These are phyloP conservation scores for Rhizopus delemar DNA, from an alignment of 371 early-diverging fungal species.

Conservation along the genomic window DNA sequence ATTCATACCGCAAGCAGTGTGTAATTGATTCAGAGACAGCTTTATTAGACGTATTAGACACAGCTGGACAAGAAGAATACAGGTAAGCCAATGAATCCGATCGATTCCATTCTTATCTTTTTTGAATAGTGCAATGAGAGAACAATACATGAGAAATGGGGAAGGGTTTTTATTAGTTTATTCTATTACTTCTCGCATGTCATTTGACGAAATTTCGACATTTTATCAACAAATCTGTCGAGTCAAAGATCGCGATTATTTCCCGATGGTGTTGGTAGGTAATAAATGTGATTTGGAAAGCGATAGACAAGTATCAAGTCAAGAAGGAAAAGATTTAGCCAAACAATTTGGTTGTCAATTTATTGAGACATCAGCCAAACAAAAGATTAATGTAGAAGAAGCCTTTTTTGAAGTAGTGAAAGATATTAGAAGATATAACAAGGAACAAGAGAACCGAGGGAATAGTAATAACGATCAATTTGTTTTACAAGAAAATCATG, in stretches of 20 bases:
- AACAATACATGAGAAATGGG: constrained; percentile 64
- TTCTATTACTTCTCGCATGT: constrained; percentile 72
- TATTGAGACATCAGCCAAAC: constrained; percentile 90
- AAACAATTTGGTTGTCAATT: constrained; percentile 30
- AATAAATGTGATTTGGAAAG: constrained; percentile 92
- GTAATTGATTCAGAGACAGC: constrained; percentile 83
- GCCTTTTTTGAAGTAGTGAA: constrained; percentile 88
- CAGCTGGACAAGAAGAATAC: constrained; percentile 94
- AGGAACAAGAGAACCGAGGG: constrained; percentile 29
- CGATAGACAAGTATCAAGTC: constrained; percentile 63
- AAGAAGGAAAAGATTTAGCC: constrained; percentile 34
- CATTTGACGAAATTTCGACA: constrained; percentile 79
- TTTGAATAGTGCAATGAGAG: neutral
- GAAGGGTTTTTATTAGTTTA: constrained; percentile 53
- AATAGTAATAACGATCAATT: constrained; percentile 11
- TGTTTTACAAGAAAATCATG: constrained; percentile 25
- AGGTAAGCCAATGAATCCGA: constrained; percentile 37
- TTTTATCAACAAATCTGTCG: constrained; percentile 80
- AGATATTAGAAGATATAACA: constrained; percentile 54
- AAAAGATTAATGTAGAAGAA: constrained; percentile 88
- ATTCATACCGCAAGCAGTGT: constrained; percentile 90
- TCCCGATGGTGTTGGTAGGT: constrained; percentile 89
- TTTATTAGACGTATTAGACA: constrained; percentile 87
- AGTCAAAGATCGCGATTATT: constrained; percentile 79
- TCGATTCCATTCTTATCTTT: constrained; percentile 35